Evolutionary conservation across 176 grass and related monocot species (phyloP).

Genomic region (Eragrostis curvula): DNA sequence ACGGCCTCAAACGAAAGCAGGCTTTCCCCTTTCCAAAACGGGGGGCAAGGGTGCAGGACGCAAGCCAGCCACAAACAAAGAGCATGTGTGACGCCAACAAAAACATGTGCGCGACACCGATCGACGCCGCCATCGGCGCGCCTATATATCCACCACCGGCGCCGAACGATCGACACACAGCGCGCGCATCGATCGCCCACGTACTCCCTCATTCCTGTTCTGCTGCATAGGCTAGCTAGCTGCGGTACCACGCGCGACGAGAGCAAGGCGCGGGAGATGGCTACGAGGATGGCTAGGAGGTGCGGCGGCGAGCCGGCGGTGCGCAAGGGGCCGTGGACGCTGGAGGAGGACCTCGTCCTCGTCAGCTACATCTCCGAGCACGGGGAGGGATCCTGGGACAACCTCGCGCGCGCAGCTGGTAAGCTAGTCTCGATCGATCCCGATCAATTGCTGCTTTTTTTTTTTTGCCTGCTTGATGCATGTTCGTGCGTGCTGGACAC

Average conservation of each 20-base stretch:
- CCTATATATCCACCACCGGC: conserved; percentile 30
- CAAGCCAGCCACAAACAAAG: not conserved
- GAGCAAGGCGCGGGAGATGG: not conserved
- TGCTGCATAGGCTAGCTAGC: not conserved
- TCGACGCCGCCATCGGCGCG: not conserved
- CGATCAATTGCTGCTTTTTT: not conserved
- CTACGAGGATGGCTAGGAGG: conserved; percentile 3
- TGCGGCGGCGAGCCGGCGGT: conserved; percentile 43
- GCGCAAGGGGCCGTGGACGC: conserved; percentile 63
- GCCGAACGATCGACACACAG: not conserved
- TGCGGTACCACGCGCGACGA: not conserved
- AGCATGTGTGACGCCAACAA: not conserved
- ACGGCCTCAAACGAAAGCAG: conserved; percentile 34
- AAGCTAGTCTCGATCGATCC: not conserved
- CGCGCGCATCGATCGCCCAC: not conserved
- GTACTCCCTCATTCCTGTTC: not conserved
- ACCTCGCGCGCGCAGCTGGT: conserved; percentile 61
- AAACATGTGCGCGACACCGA: not conserved
- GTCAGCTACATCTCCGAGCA: conserved; percentile 49
- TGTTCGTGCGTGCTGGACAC: not conserved
- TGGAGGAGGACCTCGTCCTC: conserved; percentile 70
- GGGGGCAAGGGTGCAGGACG: not conserved
- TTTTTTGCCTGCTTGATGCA: not conserved
- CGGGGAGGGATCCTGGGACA: conserved; percentile 64
- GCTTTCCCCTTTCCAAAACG: not conserved